Percentiles rank a stretch among this genome's conserved stretches.
These are phyloP conservation scores for Nematocida major DNA, from an alignment of 371 early-diverging fungal genomes.

Conservation along the genomic window DNA sequence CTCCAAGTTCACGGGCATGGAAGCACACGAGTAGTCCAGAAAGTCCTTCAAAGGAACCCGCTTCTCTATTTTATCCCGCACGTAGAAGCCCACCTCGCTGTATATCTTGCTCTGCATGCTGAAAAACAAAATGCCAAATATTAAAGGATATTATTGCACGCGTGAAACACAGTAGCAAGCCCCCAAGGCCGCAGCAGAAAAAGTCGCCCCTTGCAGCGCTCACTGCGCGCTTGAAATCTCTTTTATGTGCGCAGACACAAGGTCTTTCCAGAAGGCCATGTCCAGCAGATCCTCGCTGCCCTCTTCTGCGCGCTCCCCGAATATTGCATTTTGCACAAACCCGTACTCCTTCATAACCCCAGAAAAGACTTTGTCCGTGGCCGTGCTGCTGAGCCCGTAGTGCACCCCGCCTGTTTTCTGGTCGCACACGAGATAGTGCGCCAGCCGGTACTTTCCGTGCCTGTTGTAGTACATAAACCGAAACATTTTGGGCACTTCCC, in stretches of 20 bases:
- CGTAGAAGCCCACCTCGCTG: slow-evolving; percentile 27
- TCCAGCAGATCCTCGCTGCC: slow-evolving; percentile 3
- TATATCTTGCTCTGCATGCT: slow-evolving; percentile 14
- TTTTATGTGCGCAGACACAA: neutral
- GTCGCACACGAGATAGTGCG: slow-evolving; percentile 43
- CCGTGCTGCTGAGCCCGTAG: neutral
- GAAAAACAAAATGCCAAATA: slow-evolving; percentile 6
- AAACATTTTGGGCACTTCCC: neutral
- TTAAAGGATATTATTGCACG: neutral
- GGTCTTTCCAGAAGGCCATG: slow-evolving; percentile 10
- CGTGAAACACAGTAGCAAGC: neutral
- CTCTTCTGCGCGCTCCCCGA: neutral
- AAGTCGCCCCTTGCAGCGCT: neutral
- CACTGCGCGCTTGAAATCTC: neutral
- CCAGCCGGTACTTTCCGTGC: slow-evolving; percentile 1
- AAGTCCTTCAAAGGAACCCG: slow-evolving; percentile 29
- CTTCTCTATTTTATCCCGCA: slow-evolving; percentile 26
- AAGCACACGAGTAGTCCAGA: neutral
- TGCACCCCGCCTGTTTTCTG: neutral
- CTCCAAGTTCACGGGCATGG: slow-evolving; percentile 28
- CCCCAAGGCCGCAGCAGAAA: neutral
- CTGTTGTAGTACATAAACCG: slow-evolving; percentile 37
- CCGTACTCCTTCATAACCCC: neutral
- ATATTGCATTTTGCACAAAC: neutral
- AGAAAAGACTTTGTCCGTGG: neutral